These are phyloP conservation scores for Baudoinia panamericana DNA, from an alignment of 495 filamentous ascomycete species.

Conservation along the genomic window DNA sequence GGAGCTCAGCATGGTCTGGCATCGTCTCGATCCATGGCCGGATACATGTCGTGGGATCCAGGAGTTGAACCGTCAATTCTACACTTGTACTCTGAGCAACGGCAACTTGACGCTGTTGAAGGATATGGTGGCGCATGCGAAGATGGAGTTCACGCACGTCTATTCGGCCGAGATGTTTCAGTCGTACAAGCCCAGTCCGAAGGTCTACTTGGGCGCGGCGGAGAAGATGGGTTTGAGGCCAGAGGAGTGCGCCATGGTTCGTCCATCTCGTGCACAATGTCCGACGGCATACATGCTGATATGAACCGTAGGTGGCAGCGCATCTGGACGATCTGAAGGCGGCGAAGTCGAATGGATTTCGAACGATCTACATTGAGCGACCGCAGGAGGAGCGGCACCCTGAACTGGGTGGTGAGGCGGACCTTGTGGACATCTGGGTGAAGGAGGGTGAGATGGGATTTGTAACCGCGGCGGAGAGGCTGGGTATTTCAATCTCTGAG, in stretches of 20 bases:
- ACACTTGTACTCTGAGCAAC: conserved; percentile 58
- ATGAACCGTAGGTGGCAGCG: conserved; percentile 41
- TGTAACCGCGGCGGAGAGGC: conserved; percentile 37
- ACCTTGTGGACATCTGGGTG: conserved; percentile 47
- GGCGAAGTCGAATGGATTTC: conserved; percentile 48
- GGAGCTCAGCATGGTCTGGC: conserved; percentile 52
- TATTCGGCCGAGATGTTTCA: conserved; percentile 55
- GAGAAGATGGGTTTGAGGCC: conserved; percentile 42
- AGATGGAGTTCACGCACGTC: conserved; percentile 48
- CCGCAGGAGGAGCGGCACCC: conserved; percentile 47
- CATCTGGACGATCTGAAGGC: conserved; percentile 57
- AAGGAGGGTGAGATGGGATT: conserved; percentile 38
- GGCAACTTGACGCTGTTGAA: conserved; percentile 53
- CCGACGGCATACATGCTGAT: conserved; percentile 52
- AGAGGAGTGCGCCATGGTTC: conserved; percentile 56
- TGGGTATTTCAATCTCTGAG: too few species aligned
- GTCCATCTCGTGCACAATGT: too few species aligned
- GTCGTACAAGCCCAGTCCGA: conserved; percentile 64
- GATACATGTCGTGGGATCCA: conserved; percentile 47
- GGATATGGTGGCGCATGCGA: conserved; percentile 46
- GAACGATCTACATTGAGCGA: conserved; percentile 66
- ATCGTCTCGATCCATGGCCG: conserved; percentile 54
- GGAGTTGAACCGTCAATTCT: conserved; percentile 40
- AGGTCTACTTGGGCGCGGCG: conserved; percentile 56
- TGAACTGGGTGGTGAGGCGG: conserved; percentile 36